A percentile compares a stretch with the other conserved stretches of the same genome.
phyloP scores from a whole-genome alignment of 176 grass and related monocot species.

The Chloris gayana region DNA sequence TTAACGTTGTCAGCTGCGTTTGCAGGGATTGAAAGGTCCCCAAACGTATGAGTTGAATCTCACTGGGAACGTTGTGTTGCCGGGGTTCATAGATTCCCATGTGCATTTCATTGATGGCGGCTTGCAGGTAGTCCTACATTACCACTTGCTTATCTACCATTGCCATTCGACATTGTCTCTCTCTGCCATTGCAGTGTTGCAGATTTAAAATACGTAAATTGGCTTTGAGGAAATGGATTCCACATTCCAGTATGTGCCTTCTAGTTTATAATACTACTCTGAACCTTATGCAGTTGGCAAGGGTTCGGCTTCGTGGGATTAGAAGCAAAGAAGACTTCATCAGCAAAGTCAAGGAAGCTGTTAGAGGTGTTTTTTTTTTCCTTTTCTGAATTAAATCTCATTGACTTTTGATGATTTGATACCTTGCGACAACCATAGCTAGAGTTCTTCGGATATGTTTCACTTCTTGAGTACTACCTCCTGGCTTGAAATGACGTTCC shows the following conservation, averaged over 20 bases:
- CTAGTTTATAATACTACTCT: slow-evolving; percentile 25
- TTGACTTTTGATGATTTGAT: background rate
- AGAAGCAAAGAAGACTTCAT: slow-evolving; percentile 73
- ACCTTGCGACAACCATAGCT: background rate
- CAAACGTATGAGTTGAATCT: slow-evolving; percentile 61
- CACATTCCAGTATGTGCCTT: background rate
- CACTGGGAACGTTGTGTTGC: slow-evolving; percentile 77
- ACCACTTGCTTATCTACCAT: background rate
- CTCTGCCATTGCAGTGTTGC: background rate
- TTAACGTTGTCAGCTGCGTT: background rate
- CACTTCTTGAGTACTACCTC: background rate
- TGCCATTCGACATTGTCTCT: background rate
- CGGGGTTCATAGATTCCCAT: slow-evolving; percentile 95
- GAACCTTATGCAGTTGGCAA: slow-evolving; percentile 51
- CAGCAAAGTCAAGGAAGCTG: slow-evolving; percentile 57
- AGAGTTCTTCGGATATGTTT: background rate
- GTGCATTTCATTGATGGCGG: slow-evolving; percentile 79
- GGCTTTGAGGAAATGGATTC: background rate
- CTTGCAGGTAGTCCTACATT: slow-evolving; percentile 46
- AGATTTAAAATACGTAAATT: background rate
- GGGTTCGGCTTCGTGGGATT: slow-evolving; percentile 61
- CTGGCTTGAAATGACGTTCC: too few species aligned
- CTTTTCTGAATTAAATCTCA: too few species aligned
- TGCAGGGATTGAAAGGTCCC: slow-evolving; percentile 63
- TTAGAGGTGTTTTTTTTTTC: slow-evolving; percentile 44